phyloP scores from a whole-genome alignment of 495 filamentous ascomycete species.

The Annulohypoxylon nitens region DNA sequence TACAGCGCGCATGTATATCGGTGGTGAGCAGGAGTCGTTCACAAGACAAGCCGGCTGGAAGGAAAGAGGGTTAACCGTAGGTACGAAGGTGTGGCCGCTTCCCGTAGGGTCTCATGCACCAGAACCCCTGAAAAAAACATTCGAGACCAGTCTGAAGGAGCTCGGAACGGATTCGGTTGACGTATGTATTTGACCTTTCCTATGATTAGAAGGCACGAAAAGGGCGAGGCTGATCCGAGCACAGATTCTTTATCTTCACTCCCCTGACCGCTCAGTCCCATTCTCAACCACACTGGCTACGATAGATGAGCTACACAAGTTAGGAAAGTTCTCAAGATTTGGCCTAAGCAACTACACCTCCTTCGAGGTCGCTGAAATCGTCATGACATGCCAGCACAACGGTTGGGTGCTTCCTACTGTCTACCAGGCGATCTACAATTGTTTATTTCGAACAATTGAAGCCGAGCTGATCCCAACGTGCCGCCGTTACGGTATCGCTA shows the following conservation, averaged over 20 bases:
- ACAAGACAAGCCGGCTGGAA: constrained; percentile 80
- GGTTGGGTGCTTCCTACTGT: constrained; percentile 75
- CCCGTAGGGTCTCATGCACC: constrained; percentile 50
- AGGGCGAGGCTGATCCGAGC: constrained; percentile 10
- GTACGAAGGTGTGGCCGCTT: constrained; percentile 72
- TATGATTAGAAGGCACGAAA: no score
- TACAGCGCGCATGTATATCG: constrained; percentile 77
- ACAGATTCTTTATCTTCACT: constrained; percentile 84
- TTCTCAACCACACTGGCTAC: constrained; percentile 79
- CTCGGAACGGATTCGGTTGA: constrained; percentile 79
- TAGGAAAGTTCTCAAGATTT: constrained; percentile 82
- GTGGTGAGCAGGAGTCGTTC: constrained; percentile 80
- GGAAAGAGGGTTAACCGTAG: constrained; percentile 77
- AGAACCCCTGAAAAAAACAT: constrained; percentile 47
- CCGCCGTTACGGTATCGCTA: constrained; percentile 79
- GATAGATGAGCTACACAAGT: constrained; percentile 77
- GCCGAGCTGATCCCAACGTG: constrained; percentile 80
- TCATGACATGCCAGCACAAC: constrained; percentile 75
- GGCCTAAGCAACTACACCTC: constrained; percentile 83
- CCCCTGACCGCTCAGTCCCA: constrained; percentile 76
- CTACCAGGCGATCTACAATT: constrained; percentile 75
- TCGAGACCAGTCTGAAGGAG: constrained; percentile 75
- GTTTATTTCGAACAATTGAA: constrained; percentile 76
- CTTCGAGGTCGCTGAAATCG: constrained; percentile 87
- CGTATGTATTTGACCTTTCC: constrained; percentile 33